Conservation (phyloP, 2,329 filamentous ascomycete genomes). For the Aspergillus fischeri region DNA sequence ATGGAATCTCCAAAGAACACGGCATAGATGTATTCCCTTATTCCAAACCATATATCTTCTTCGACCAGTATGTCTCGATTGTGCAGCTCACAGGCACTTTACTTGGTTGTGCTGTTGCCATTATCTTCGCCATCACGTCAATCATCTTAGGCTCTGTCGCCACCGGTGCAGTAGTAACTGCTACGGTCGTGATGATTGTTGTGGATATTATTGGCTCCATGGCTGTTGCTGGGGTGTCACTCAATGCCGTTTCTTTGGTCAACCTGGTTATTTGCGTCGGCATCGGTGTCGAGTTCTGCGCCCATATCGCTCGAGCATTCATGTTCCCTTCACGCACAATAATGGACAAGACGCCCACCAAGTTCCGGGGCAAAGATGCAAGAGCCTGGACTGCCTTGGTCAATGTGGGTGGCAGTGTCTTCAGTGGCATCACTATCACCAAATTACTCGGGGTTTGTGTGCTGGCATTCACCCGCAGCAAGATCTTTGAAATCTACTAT, state of each 20-base stretch:
- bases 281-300: conserved; percentile 95
- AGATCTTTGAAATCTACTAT: conserved; percentile 99
- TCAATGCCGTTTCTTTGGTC: conserved; percentile 93
- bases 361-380: conserved; percentile 76
- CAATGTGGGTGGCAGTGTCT: conserved; percentile 90
- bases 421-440: conserved; percentile 93
- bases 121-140: conserved; percentile 78
- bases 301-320: conserved; percentile 92
- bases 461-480: conserved; percentile 88
- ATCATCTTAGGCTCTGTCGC: conserved; percentile 76
- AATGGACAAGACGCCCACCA: conserved; percentile 73
- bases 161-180: conserved; percentile 76
- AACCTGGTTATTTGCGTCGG: conserved; percentile 97
- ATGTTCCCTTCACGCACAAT: conserved; percentile 83
- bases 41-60: conserved; percentile 98
- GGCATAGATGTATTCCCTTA: conserved; percentile 89
- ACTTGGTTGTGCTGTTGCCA: conserved; percentile 74
- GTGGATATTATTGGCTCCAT: conserved; percentile 93
- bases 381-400: conserved; percentile 89
- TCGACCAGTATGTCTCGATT: conserved; percentile 91
- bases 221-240: conserved; percentile 79
- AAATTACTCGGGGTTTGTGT: conserved; percentile 91
- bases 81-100: conserved; percentile 73
- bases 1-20: conserved; percentile 67
- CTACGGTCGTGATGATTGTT: conserved; percentile 89